Conservation (phyloP, 768 basidiomycete species). For the Mycena sanguinolenta region DNA sequence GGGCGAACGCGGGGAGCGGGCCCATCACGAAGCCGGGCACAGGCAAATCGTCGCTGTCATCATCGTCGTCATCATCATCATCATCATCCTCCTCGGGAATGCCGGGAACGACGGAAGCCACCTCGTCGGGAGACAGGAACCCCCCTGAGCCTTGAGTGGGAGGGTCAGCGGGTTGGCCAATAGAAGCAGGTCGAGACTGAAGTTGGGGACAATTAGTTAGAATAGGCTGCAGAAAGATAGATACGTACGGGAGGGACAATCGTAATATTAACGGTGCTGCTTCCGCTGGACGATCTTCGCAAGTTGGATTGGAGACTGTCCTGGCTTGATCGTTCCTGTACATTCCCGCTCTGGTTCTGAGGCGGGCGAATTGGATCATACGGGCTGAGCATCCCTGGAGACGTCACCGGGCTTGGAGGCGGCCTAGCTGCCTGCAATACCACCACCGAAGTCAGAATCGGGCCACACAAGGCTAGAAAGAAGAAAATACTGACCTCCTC, state of each 20-base stretch:
- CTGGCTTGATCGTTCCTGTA: conserved; percentile 14
- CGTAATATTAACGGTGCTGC: conserved; percentile 26
- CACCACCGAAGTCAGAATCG: background rate
- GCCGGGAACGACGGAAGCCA: no score
- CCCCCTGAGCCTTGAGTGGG: conserved; percentile 5
- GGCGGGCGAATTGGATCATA: conserved; percentile 3
- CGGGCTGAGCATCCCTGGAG: conserved; percentile 30
- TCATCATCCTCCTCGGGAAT: conserved; percentile 27
- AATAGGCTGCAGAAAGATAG: background rate
- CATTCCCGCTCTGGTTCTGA: background rate
- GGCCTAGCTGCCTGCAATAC: conserved; percentile 2
- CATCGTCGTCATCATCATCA: background rate
- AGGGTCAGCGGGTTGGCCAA: background rate
- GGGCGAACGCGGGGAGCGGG: conserved; percentile 28
- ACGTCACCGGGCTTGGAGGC: conserved; percentile 22
- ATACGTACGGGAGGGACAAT: conserved; percentile 19
- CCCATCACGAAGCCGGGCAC: conserved; percentile 20
- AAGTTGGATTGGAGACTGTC: conserved; percentile 15
- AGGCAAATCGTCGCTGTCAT: background rate
- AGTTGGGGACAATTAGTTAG: background rate
- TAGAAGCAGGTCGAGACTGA: conserved; percentile 26
- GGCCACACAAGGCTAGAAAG: background rate
- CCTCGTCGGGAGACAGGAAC: conserved; percentile 29
- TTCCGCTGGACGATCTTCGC: conserved; percentile 23
- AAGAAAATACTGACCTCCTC: conserved; percentile 20